phyloP scores from a whole-genome alignment of 1,139 yeast genomes.

The Yamadazyma diddensiae region DNA sequence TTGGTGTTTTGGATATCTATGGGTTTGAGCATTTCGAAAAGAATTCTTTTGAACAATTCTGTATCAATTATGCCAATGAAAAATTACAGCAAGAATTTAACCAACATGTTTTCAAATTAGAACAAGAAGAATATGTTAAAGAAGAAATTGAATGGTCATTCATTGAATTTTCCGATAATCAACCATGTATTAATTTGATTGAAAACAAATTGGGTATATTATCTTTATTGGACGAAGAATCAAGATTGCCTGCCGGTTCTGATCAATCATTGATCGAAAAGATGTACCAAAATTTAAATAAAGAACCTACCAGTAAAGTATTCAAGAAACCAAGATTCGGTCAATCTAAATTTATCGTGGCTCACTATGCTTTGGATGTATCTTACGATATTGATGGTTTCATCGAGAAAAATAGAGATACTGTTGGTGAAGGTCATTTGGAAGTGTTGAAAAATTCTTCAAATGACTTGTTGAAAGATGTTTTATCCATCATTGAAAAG shows the following conservation, averaged over 20 bases:
- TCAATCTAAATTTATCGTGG: conserved; percentile 82
- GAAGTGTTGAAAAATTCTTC: conserved; percentile 74
- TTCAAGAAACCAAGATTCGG: conserved; percentile 96
- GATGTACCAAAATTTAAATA: conserved; percentile 80
- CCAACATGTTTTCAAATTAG: conserved; percentile 94
- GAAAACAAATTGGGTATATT: conserved; percentile 88
- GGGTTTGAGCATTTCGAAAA: conserved; percentile 95
- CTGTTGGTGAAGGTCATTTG: conserved; percentile 93
- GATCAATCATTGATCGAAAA: conserved; percentile 93
- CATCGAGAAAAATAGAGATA: conserved; percentile 94
- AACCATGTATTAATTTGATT: conserved; percentile 92
- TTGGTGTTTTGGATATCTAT: conserved; percentile 96
- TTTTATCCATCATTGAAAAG: conserved; percentile 64
- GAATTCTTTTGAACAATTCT: conserved; percentile 95
- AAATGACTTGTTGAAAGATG: conserved; percentile 49
- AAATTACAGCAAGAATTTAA: conserved; percentile 96
- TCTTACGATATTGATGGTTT: conserved; percentile 92
- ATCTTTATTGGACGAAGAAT: conserved; percentile 89
- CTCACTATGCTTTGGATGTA: conserved; percentile 94
- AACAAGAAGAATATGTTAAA: conserved; percentile 88
- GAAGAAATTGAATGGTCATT: conserved; percentile 98
- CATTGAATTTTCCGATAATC: conserved; percentile 94
- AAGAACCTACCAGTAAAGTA: conserved; percentile 72
- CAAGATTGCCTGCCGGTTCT: conserved; percentile 89
- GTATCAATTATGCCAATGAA: conserved; percentile 97